These are phyloP conservation scores for Fusarium sp. DNA, from an alignment of 2,329 filamentous ascomycete genomes.

Conservation along the genomic window DNA sequence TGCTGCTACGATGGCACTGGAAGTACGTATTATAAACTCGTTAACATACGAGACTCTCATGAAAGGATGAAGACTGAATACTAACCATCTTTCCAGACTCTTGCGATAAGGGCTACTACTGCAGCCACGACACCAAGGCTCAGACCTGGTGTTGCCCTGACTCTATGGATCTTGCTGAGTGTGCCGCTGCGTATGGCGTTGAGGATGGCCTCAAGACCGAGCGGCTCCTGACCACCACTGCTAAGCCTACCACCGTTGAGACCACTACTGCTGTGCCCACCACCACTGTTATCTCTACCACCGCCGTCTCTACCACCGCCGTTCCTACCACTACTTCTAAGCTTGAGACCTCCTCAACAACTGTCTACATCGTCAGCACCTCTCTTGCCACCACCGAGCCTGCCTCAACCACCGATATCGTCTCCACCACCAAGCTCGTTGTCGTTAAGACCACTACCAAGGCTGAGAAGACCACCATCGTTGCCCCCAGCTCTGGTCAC, in stretches of 20 bases:
- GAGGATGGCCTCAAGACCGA: constrained; percentile 59
- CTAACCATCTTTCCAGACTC: constrained; percentile 60
- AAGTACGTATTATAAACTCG: constrained; percentile 59
- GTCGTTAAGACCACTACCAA: constrained; percentile 41
- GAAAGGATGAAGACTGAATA: background rate
- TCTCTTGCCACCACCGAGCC: constrained; percentile 30
- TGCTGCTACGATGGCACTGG: constrained; percentile 70
- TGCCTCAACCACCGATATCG: constrained; percentile 47
- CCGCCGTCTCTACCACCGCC: constrained; percentile 38
- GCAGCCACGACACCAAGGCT: constrained; percentile 64
- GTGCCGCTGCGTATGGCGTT: constrained; percentile 66
- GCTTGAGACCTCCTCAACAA: constrained; percentile 46
- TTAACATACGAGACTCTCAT: background rate
- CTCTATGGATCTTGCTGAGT: constrained; percentile 64
- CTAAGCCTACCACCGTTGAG: constrained; percentile 27
- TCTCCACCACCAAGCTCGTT: constrained; percentile 43
- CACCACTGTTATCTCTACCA: constrained; percentile 5
- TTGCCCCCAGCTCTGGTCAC: constrained; percentile 45
- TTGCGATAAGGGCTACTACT: constrained; percentile 72
- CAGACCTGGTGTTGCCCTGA: constrained; percentile 73
- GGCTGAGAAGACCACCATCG: constrained; percentile 47
- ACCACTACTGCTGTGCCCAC: constrained; percentile 27
- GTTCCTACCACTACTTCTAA: constrained; percentile 44
- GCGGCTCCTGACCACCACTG: constrained; percentile 48
- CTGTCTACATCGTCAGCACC: constrained; percentile 45